Evolutionary conservation across 371 early-diverging fungal species (phyloP).

Genomic region (Mortierella polycephala): DNA sequence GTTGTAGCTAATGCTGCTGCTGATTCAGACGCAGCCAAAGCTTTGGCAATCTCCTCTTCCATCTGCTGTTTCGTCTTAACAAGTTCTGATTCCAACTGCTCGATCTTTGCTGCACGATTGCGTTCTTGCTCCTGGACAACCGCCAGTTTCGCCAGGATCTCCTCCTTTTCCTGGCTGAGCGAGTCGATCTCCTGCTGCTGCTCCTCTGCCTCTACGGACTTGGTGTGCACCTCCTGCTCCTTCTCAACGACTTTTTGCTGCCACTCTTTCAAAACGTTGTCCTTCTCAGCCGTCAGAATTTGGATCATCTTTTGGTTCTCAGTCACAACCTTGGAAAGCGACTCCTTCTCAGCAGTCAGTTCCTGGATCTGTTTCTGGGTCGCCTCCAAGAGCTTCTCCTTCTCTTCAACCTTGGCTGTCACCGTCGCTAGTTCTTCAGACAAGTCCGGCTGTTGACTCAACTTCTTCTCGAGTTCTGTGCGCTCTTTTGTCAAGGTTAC

Average conservation of each 20-base stretch:
- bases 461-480: conserved; percentile 27
- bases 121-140: conserved; percentile 41
- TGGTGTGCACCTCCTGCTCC: conserved; percentile 24
- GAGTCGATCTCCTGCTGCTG: conserved; percentile 25
- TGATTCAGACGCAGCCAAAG: conserved; percentile 1
- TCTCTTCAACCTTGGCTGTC: conserved; percentile 19
- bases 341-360: conserved; percentile 24
- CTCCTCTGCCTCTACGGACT: conserved; percentile 17
- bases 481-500: conserved; percentile 38
- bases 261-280: conserved; percentile 18
- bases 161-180: conserved; percentile 35
- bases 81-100: conserved; percentile 29
- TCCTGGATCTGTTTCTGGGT: conserved; percentile 20
- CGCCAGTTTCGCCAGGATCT: conserved; percentile 44
- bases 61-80: conserved; percentile 19
- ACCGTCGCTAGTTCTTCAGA: conserved; percentile 21
- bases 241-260: conserved; percentile 15
- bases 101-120: conserved; percentile 7
- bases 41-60: conserved; percentile 16
- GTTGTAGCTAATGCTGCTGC: conserved; percentile 1
- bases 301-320: conserved; percentile 14
- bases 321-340: conserved; percentile 1
- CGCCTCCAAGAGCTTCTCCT: conserved; percentile 14
- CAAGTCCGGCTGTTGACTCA: conserved; percentile 39
- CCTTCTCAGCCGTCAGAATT: conserved; percentile 10